Base-by-base conservation (phyloP, 345 rosid genomes). In the Citrus australasica region DNA sequence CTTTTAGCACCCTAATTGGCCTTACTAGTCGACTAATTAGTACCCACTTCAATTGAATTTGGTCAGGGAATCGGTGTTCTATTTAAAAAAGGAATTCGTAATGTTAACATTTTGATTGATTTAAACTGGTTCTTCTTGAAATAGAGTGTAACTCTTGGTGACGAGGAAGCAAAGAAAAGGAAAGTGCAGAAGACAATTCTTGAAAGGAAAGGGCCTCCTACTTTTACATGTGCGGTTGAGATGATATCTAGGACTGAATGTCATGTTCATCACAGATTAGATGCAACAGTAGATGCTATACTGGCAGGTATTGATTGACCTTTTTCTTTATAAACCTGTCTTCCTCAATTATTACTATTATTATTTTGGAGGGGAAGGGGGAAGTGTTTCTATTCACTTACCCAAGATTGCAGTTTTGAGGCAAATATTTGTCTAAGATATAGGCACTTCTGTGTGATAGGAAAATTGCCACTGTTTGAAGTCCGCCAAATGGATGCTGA, bases 121-220 rank as follows among this genome's bases (percentile, higher is more conserved):
- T 24, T 38, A n/a, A 64, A 77, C 33, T 56, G 13, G 61, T 74
- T 70, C 48, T 74, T 63, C 46, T 79, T 73, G 64, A 69, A 35
- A 16, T 87, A 95, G 98, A 93, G 98, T 83, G 98, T 95, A 83
- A 95, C 97, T 71, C 96, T 93, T 71, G 99, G 98, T 63, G 98
- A 95, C 61, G 97, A 93, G 76, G 96, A 89, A 84, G 99, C 99
- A 78, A 88, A 84, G 89, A 91, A 89, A 82, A 89, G 98, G 88
- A 95, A 92, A 87, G 95, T 92, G 76, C 98, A 93, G 87, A 93
- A 93, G 90, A 93, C 97, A 32, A 92, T 92, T 89, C 97, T 95
- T 42, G 98, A 95, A 87, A 86, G 99, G 78, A 92, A 93, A 86
- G 97, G 97, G 60, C 93, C 98, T 40, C 85, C 97, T 4, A 81